Evolutionary conservation across 2,329 filamentous ascomycete species (phyloP), one percentile per base, ranked within the genome.

Genomic region (Hortaea sp.): DNA sequence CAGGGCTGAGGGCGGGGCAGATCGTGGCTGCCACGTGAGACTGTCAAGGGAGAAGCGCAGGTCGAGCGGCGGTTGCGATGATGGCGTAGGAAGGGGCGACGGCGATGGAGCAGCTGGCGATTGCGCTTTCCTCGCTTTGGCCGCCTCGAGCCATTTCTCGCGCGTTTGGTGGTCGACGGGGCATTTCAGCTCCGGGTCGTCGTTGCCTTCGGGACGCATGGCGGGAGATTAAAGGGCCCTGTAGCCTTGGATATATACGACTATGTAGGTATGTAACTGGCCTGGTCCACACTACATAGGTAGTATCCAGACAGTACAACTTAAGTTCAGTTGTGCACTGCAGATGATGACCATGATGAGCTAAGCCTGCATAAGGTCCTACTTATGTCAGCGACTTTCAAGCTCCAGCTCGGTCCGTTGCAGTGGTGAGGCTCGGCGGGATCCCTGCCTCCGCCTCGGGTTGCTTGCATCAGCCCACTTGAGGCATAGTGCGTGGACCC

Each of bases 151-250:
- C 90, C 90, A 98, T 58, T 84, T 80, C 59, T 88, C 84, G 58
- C 92, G 84, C 44, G 88, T 84, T 60, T 87, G 85, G 69, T 89
- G 85, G 69, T 97, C 89, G 60, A 97, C 88, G 5, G 92, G 92
- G 61, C 92, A 97, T 48, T 61, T 57, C 48, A 73, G 74, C 37
- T 66, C 66, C 39, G 63, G 60, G 53, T 69, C 65, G 45, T 65
- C 57, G 32, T 35, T 35, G 43, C 58, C 54, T 41, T 55, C 53
- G n/a, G 58, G 52, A 31, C 47, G 47, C 58, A 61, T 61, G 9
- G 13, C 46, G 39, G 28, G 30, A 12, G 39, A 43, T 38, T 34
- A 41, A 28, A 20, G 20, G 20, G 20, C 2, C 20, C 20, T 20
- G 20, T 20, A 20, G 2, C 20, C 20, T 20, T 20, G 20, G 20